Percentiles rank a stretch among this genome's conserved stretches.
These are phyloP conservation scores for Albizia julibrissin DNA, from an alignment of 306 rosid genomes.

Conservation along the genomic window DNA sequence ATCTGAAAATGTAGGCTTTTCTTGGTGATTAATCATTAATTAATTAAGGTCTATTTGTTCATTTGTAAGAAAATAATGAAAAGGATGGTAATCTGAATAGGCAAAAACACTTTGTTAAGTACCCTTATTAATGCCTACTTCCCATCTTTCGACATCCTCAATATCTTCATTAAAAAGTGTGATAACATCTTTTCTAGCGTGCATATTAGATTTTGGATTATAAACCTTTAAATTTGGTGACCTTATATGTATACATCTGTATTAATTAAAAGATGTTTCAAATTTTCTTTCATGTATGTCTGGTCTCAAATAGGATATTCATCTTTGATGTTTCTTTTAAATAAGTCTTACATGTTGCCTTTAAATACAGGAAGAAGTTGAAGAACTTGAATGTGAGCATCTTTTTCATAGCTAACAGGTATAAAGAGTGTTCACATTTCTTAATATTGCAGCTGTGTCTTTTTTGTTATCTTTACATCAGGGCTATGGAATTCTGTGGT, in stretches of 20 bases:
- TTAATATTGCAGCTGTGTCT: too few relatives aligned
- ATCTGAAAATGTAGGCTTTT: conserved; percentile 32
- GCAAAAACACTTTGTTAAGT: conserved; percentile 23
- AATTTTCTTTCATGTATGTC: too few relatives aligned
- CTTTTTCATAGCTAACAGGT: too few relatives aligned
- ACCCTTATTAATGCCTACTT: conserved; percentile 43
- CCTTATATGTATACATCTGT: neutral
- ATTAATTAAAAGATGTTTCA: neutral
- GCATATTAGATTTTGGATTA: neutral
- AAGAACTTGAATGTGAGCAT: too few relatives aligned
- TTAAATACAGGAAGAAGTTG: too few relatives aligned
- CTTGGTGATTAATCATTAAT: conserved; percentile 26
- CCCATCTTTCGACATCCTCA: neutral
- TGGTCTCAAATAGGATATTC: too few relatives aligned
- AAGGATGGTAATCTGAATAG: conserved; percentile 65
- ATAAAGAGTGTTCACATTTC: too few relatives aligned
- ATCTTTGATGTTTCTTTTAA: too few relatives aligned
- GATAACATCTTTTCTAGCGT: neutral
- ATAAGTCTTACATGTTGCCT: too few relatives aligned
- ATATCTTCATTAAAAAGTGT: conserved; percentile 6
- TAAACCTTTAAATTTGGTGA: neutral
- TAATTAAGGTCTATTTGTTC: neutral
- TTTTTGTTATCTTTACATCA: too few relatives aligned
- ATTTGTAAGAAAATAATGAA: conserved; percentile 47
- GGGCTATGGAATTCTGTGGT: too few relatives aligned